Percentiles rank a stretch among this genome's conserved stretches.
These are phyloP conservation scores for Psidium guajava DNA, from an alignment of 345 rosid species.

Conservation along the genomic window DNA sequence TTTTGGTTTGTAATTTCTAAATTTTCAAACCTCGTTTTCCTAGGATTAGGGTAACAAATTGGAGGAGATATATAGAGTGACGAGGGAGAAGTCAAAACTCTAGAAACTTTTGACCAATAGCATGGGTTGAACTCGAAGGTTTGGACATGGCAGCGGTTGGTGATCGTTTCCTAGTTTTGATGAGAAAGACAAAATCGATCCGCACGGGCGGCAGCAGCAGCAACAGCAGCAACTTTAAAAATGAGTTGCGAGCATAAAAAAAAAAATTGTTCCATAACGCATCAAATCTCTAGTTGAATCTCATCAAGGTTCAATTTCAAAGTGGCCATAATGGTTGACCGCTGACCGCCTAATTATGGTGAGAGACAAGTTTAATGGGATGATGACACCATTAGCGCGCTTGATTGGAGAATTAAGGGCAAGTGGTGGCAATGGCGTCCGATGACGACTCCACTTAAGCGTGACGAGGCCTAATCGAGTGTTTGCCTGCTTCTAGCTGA, in stretches of 20 bases:
- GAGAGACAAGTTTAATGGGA: background rate
- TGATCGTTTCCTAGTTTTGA: background rate
- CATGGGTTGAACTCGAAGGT: background rate
- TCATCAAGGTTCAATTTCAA: background rate
- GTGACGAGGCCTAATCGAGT: background rate
- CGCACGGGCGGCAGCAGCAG: background rate
- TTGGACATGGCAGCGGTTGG: too few relatives aligned
- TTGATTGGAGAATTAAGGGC: too few relatives aligned
- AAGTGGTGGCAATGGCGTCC: too few relatives aligned
- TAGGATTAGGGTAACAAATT: background rate
- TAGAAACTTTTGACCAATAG: background rate
- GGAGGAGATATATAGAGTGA: background rate
- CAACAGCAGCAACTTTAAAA: background rate
- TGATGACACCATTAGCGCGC: background rate
- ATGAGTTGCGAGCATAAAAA: background rate
- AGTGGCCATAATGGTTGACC: background rate
- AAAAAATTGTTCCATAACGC: too few relatives aligned
- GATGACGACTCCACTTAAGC: background rate
- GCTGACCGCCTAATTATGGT: background rate
- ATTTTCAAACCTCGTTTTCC: background rate
- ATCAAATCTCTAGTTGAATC: background rate
- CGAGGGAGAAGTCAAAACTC: background rate
- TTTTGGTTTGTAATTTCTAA: background rate
- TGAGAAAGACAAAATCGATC: background rate
- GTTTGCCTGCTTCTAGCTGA: background rate